These are phyloP conservation scores for Casuarina glauca DNA, from an alignment of 306 rosid genomes.

Conservation along the genomic window DNA sequence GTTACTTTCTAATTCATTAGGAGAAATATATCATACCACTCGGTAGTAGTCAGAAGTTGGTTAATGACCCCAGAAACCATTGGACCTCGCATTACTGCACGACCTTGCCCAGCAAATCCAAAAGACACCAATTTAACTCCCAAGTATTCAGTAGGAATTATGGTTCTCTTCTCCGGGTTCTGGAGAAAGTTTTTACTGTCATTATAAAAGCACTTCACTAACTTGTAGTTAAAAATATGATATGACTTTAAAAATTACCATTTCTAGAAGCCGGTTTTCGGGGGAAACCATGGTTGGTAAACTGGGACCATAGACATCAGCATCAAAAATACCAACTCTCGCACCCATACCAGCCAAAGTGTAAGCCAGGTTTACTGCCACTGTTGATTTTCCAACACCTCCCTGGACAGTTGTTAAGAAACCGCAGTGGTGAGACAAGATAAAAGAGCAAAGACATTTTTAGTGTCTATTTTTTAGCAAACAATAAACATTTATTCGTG, in stretches of 20 bases:
- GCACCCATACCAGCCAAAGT: constrained; percentile 99
- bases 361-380: constrained; percentile 92
- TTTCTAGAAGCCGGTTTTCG: constrained; percentile 74
- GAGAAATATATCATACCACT: constrained; percentile 56
- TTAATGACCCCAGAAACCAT: constrained; percentile 97
- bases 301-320: constrained; percentile 99
- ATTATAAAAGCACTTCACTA: constrained; percentile 26
- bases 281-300: constrained; percentile 99
- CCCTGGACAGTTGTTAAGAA: constrained; percentile 58
- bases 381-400: constrained; percentile 95
- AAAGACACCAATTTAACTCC: constrained; percentile 96
- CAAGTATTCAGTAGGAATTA: constrained; percentile 89
- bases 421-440: constrained; percentile 17
- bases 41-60: constrained; percentile 92
- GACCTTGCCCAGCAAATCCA: constrained; percentile 98
- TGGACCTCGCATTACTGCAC: constrained; percentile 98
- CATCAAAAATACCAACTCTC: constrained; percentile 95
- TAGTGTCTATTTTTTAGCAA: neutral
- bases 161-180: constrained; percentile 83
- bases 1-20: constrained; percentile 1
- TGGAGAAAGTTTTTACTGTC: constrained; percentile 37
- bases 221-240: constrained; percentile 23
- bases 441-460: constrained; percentile 3
- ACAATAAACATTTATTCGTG: neutral
- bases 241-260: constrained; percentile 50